Evolutionary conservation across 2,329 filamentous ascomycete genomes (phyloP).

Genomic region (Metarhizium humberi): DNA sequence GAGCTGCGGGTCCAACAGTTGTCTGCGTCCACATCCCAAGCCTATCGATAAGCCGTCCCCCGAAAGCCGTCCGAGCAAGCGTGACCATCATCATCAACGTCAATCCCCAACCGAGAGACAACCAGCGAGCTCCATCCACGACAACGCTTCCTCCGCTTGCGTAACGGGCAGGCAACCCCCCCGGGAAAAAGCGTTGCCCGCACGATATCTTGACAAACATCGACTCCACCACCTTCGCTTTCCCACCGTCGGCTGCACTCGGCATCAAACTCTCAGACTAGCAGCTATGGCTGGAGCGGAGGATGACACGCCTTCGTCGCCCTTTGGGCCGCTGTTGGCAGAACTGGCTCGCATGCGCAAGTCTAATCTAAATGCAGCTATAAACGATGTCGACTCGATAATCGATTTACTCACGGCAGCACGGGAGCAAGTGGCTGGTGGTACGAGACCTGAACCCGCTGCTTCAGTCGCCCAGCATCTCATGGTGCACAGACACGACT

Average conservation of each 20-base stretch:
- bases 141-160: not conserved
- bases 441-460: constrained; percentile 31
- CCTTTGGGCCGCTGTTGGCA: constrained; percentile 51
- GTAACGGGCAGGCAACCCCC: not conserved
- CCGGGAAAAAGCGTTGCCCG: not conserved
- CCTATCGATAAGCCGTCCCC: constrained; percentile 5
- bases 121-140: not conserved
- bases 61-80: not conserved
- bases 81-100: not conserved
- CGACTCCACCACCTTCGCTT: not conserved
- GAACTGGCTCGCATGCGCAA: constrained; percentile 66
- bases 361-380: constrained; percentile 58
- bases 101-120: not conserved
- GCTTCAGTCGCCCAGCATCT: not conserved
- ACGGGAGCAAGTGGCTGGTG: constrained; percentile 61
- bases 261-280: not conserved
- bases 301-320: constrained; percentile 29
- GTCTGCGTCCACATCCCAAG: too few relatives aligned
- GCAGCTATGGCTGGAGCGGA: constrained; percentile 24
- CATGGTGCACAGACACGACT: constrained; percentile 9
- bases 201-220: not conserved
- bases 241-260: not conserved
- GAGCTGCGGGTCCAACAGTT: too few relatives aligned
- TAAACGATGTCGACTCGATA: constrained; percentile 73
- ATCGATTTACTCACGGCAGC: constrained; percentile 69